These are phyloP conservation scores for Apophysomyces elegans DNA, from an alignment of 371 early-diverging fungal species.

Conservation along the genomic window DNA sequence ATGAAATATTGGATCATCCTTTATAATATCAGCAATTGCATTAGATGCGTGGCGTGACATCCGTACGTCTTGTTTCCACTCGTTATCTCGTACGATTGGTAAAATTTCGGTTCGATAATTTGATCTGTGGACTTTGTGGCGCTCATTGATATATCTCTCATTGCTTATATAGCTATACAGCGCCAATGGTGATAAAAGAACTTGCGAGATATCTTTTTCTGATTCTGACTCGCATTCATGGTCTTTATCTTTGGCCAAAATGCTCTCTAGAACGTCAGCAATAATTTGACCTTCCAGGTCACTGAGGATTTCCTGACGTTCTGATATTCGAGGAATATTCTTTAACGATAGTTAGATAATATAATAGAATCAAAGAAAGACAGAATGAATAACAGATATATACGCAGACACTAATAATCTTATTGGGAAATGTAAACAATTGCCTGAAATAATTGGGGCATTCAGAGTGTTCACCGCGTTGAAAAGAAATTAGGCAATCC, in stretches of 20 bases:
- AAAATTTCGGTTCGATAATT: background rate
- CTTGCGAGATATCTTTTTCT: background rate
- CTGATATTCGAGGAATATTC: too few species aligned
- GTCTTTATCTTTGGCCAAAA: background rate
- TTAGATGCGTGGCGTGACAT: background rate
- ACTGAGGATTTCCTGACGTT: too few species aligned
- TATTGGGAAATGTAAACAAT: too few species aligned
- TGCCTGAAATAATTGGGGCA: too few species aligned
- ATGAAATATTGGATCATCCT: background rate
- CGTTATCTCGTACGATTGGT: background rate
- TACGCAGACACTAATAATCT: too few species aligned
- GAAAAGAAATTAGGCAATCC: too few species aligned
- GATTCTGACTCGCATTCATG: background rate
- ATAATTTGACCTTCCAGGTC: too few species aligned
- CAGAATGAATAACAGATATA: too few species aligned
- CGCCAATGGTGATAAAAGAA: background rate
- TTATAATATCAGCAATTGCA: background rate
- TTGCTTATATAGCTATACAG: background rate
- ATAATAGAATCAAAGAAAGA: too few species aligned
- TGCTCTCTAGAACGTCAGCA: too few species aligned
- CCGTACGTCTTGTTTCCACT: slow-evolving; percentile 6
- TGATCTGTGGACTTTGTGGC: background rate
- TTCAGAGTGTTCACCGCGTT: too few species aligned
- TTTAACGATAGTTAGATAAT: too few species aligned
- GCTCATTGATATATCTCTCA: background rate